Base-by-base conservation (phyloP, 176 grass and related monocot species). In the Raddia distichophylla region DNA sequence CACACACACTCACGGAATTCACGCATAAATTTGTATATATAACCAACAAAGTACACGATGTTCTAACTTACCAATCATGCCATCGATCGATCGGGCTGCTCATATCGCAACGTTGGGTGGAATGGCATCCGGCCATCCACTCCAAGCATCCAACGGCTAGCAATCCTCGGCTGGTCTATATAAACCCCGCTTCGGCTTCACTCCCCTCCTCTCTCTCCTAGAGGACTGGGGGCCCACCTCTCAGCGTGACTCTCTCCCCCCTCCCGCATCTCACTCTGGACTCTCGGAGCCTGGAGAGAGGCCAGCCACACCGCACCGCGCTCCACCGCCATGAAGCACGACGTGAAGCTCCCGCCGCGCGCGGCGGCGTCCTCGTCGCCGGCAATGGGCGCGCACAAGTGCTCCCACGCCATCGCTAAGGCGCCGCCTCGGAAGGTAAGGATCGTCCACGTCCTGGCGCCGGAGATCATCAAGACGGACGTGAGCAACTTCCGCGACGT, bases 391-490 rank as follows among this genome's bases (percentile, higher is more conserved):
- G 13, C 47, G 62, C 72, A 66, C 72, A 64, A 65, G 63, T 47
- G 73, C 54, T 89, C 92, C 64, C 84, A 60, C 60, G 34, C 20
- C 55, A 74, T 86, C 48, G 90, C 74, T 0, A 93, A 89, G 69
- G 17, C 79, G 47, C 45, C 77, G 72, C 82, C 56, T 64, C 78
- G 71, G 42, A 87, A 84, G 78, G 78, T 96, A 73, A 96, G 83
- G 74, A 96, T 96, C 77, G 77, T 93, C 33, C 85, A 93, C 83
- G 55, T 91, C 57, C 71, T 87, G 60, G 90, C 76, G 60, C 88
- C 90, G 19, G 86, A 89, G 74, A 27, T 93, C 71, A 96, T 93
- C 82, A 91, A 91, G 82, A 96, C 83, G 61, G 90, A 93, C 51
- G 80, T 71, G 35, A 35, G 75, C 44, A 80, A 94, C 77, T 94